Percentiles rank a stretch among this genome's conserved stretches.
phyloP scores from a whole-genome alignment of 306 rosid species.

The Prunus salicina region DNA sequence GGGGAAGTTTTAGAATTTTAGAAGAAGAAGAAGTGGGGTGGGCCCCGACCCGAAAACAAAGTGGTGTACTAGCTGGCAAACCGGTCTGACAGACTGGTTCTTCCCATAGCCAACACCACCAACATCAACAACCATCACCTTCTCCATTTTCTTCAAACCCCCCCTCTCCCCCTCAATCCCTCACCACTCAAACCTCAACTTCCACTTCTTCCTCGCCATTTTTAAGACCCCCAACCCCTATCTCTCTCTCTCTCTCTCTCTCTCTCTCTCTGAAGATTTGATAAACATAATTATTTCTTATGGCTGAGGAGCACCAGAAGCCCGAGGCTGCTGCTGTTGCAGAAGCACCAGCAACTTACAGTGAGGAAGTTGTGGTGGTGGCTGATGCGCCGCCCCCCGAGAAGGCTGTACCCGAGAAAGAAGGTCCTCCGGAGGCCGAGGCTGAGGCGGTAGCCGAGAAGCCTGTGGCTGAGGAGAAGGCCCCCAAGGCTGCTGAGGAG shows the following conservation, averaged over 20 bases:
- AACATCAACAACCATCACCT: conserved; percentile 3
- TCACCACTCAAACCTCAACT: not conserved
- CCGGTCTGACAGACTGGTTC: conserved; percentile 55
- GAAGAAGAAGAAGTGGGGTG: conserved; percentile 5
- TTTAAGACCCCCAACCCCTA: not conserved
- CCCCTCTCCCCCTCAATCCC: not conserved
- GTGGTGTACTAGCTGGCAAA: conserved; percentile 51
- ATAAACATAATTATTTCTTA: not conserved
- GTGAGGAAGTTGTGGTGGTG: conserved; percentile 35
- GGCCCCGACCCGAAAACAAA: conserved; percentile 15
- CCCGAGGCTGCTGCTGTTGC: conserved; percentile 35
- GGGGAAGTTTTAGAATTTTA: no score
- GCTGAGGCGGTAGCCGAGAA: not conserved
- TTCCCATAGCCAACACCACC: conserved; percentile 15
- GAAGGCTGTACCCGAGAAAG: conserved; percentile 20
- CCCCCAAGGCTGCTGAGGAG: conserved; percentile 20
- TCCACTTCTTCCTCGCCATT: not conserved
- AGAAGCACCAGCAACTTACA: conserved; percentile 11
- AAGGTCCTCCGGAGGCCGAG: conserved; percentile 11
- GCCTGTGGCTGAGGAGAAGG: conserved; percentile 5
- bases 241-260: not conserved
- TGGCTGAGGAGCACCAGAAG: conserved; percentile 76
- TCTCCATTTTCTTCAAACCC: not conserved
- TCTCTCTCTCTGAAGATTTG: not conserved
- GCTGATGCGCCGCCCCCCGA: conserved; percentile 22